Conservation (phyloP, 1,139 yeast genomes). For the Geotrichum citri-aurantii region DNA sequence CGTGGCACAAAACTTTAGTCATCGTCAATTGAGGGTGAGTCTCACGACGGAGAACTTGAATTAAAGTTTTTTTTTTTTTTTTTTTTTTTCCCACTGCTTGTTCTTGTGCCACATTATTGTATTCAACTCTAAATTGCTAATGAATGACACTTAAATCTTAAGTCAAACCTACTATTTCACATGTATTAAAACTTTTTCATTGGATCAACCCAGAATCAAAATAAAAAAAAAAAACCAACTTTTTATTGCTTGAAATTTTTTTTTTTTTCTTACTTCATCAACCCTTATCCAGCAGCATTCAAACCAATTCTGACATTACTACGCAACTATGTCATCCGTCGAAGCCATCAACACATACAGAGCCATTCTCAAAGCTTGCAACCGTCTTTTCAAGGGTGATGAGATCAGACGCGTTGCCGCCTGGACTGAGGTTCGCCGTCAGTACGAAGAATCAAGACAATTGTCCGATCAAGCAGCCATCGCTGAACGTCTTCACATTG, state of each 20-base stretch:
- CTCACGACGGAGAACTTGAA: neutral
- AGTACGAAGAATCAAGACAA: conserved; percentile 44
- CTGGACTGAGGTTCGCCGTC: conserved; percentile 55
- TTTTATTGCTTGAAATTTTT: neutral
- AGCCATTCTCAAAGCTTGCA: conserved; percentile 64
- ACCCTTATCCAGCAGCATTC: neutral
- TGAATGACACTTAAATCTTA: no score
- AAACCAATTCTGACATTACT: neutral
- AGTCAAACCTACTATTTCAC: no score
- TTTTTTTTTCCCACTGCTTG: no score
- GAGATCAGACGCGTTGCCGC: conserved; percentile 43
- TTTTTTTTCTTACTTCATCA: neutral
- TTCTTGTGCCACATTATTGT: no score
- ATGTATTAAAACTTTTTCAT: no score
- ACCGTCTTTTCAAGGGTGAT: conserved; percentile 50
- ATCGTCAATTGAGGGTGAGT: no score
- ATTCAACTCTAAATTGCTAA: no score
- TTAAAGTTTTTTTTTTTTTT: no score
- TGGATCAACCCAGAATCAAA: no score
- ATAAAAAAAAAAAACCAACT: neutral
- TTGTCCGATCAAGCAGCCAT: conserved; percentile 44
- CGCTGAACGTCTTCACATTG: conserved; percentile 39
- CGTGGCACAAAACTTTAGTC: neutral
- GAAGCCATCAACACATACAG: conserved; percentile 49
- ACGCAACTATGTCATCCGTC: neutral